Conservation (phyloP, 345 rosid genomes). For the Gossypium raimondii region DNA sequence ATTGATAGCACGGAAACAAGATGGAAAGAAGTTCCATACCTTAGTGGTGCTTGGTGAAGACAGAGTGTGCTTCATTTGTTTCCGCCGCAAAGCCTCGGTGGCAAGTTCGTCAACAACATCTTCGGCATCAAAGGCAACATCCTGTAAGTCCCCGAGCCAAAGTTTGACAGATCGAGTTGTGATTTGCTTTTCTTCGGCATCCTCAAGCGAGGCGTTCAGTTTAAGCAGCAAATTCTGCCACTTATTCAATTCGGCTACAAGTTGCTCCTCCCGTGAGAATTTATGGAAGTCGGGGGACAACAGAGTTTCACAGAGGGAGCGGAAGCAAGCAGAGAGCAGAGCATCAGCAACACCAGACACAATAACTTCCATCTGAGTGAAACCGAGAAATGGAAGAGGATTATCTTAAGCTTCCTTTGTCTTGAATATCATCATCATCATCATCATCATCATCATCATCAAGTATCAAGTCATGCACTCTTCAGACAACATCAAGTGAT, state of each 20-base stretch:
- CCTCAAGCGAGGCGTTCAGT: constrained; percentile 12
- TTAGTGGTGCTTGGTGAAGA: background rate
- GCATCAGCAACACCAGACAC: background rate
- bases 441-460: too few species aligned
- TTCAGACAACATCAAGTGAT: background rate
- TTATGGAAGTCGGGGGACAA: constrained; percentile 4
- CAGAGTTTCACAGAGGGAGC: background rate
- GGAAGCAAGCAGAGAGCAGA: constrained; percentile 10
- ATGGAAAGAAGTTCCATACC: background rate
- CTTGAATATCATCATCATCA: background rate
- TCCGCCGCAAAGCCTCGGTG: background rate
- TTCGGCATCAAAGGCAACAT: constrained; percentile 25
- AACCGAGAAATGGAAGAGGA: background rate
- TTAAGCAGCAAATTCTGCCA: constrained; percentile 16
- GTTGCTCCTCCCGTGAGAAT: background rate
- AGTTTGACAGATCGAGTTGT: background rate
- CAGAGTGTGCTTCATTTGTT: background rate
- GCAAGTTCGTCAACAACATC: constrained; percentile 25
- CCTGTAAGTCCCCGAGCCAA: constrained; percentile 23
- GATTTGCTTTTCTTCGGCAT: constrained; percentile 12
- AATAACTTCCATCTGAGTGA: background rate
- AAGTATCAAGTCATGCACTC: background rate
- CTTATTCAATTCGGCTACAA: constrained; percentile 19
- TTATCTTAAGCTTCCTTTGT: background rate
- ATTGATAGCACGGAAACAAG: constrained; percentile 1